Conservation (phyloP, 1,284 basidiomycete genomes). For the Boletus mariae region DNA sequence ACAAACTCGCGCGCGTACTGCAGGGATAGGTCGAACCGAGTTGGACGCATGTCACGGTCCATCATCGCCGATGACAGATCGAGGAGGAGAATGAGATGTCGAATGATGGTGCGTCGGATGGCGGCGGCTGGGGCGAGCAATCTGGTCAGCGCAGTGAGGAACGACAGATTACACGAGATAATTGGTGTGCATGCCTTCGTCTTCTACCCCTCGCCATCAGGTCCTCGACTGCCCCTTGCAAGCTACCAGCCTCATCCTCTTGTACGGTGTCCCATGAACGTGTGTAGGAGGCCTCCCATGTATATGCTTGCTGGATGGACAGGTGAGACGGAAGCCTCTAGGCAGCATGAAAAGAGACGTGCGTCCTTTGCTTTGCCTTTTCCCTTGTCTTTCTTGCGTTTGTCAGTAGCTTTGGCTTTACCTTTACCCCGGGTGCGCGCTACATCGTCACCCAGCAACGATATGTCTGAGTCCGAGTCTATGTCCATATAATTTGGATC, state of each 20-base stretch:
- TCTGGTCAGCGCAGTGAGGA: constrained; percentile 36
- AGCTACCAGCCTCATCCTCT: constrained; percentile 90
- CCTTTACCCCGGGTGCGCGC: constrained; percentile 41
- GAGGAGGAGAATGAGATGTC: constrained; percentile 87
- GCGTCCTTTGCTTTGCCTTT: constrained; percentile 54
- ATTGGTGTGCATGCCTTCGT: constrained; percentile 55
- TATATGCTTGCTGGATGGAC: constrained; percentile 66
- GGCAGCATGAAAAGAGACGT: constrained; percentile 11
- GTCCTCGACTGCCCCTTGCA: constrained; percentile 87
- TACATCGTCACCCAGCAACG: constrained; percentile 33
- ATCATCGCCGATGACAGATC: constrained; percentile 92
- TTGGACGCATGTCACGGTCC: constrained; percentile 94
- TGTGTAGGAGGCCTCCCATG: constrained; percentile 95
- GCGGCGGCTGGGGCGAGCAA: constrained; percentile 79
- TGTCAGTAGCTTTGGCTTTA: constrained; percentile 40
- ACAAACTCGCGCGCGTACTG: constrained; percentile 91
- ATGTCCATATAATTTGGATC: constrained; percentile 36
- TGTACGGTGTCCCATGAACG: constrained; percentile 96
- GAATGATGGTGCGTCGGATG: constrained; percentile 92
- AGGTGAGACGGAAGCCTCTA: neutral
- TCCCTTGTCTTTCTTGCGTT: constrained; percentile 39
- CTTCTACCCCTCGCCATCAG: constrained; percentile 83
- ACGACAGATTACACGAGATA: constrained; percentile 1
- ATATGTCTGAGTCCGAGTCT: constrained; percentile 42
- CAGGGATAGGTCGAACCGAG: constrained; percentile 75